Base-by-base conservation (phyloP, 2,329 filamentous ascomycete species). In the Cladosporium oxysporum region DNA sequence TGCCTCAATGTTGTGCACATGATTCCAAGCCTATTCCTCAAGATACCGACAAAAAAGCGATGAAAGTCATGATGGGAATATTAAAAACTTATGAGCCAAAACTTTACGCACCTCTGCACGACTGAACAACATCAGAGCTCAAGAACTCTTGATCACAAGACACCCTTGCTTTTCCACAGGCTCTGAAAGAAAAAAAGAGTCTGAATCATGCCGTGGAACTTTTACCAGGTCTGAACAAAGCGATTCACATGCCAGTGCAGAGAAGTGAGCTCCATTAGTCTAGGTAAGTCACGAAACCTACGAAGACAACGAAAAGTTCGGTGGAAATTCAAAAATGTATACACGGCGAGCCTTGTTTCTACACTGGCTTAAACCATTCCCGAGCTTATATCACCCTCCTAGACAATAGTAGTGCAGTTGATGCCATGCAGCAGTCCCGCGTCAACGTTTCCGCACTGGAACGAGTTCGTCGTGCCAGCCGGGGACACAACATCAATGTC, bases 361-460 rank as follows among this genome's bases (percentile, higher is more conserved):
- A 47, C 41, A 47, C 11, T 23, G 11, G 12, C 18, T 10, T 29
- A 29, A 18, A 21, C 8, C 11, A 37, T 5, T 41, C 28, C 21
- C 31, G 5, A 26, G 44, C 44, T 50, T 23, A 49, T 18, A 12
- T n/a, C 28, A 26, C 21, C 31, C 29, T 52, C n/a, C 28, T n/a
- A 55, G 26, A 37, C 4, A 21, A 53, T 33, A 52, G 62, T 66
- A 10, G 73, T 75, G 65, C 74, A 77, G 37, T 73, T 72, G 58
- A 77, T 74, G 1, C 69, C 71, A 37, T 74, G 66, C 66, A 77
- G 62, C 63, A 74, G 53, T 26, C 62, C 67, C 62, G 74, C 66
- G 62, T 76, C 72, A 44, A 77, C 73, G 63, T 73, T 69, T 11
- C 72, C 74, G 60, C 75, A 76, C 18, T 69, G 72, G 58, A 75